Evolutionary conservation across 345 rosid species (phyloP).

Genomic region (Eucalyptus curtisii): DNA sequence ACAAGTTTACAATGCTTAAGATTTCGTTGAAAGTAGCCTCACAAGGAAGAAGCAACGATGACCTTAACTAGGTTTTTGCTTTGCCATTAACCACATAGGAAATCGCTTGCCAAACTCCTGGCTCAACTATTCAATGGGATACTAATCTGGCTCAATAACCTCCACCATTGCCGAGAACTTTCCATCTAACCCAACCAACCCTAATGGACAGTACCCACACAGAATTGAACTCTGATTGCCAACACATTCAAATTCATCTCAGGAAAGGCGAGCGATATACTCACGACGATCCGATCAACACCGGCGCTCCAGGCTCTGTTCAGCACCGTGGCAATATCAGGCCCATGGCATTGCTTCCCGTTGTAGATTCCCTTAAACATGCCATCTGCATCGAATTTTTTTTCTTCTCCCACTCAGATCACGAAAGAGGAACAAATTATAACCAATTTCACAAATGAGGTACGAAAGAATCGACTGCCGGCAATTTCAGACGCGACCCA

Average conservation of each 20-base stretch:
- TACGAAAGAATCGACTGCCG: background rate
- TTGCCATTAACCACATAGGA: background rate
- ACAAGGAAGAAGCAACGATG: background rate
- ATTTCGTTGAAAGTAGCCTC: background rate
- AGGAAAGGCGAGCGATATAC: background rate
- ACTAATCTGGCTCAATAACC: background rate
- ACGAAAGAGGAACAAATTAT: background rate
- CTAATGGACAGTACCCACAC: background rate
- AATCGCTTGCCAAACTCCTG: background rate
- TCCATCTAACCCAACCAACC: background rate
- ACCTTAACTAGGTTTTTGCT: background rate
- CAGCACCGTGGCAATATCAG: slow-evolving; percentile 64
- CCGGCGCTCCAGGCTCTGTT: slow-evolving; percentile 93
- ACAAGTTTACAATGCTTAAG: background rate
- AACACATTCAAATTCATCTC: background rate
- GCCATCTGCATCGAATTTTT: slow-evolving; percentile 41
- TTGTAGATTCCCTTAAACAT: slow-evolving; percentile 93
- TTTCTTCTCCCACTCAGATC: background rate
- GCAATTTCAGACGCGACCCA: background rate
- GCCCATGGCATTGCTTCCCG: slow-evolving; percentile 68
- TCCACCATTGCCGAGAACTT: background rate
- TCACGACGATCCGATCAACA: slow-evolving; percentile 85
- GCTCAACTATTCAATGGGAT: background rate
- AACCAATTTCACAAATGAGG: background rate
- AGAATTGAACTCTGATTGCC: background rate